A percentile compares a stretch with the other conserved stretches of the same genome.
Conservation (phyloP, 768 basidiomycete genomes). For the Leccinellum luteum region DNA sequence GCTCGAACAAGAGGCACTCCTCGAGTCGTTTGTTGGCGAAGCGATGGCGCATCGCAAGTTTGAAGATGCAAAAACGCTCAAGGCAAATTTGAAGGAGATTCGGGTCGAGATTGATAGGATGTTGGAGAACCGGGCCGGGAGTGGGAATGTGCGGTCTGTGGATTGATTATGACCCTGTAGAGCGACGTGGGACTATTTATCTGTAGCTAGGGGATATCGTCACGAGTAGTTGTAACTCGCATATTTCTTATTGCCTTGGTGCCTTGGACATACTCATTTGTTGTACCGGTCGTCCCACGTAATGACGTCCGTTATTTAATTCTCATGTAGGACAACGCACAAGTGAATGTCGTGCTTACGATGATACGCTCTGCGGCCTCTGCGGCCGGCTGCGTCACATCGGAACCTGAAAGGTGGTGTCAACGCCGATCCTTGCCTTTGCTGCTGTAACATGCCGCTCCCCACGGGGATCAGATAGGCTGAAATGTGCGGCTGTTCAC, state of each 20-base stretch:
- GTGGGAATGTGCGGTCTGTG: not conserved
- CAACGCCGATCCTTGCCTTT: too few species aligned
- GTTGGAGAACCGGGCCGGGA: constrained; percentile 34
- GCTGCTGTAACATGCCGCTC: too few species aligned
- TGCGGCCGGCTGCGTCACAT: too few species aligned
- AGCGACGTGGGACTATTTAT: not conserved
- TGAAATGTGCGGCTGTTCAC: too few species aligned
- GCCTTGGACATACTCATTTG: too few species aligned
- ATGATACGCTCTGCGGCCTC: too few species aligned
- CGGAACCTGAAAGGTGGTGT: too few species aligned
- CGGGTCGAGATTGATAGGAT: constrained; percentile 78
- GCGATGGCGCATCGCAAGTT: constrained; percentile 91
- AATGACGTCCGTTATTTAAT: not conserved
- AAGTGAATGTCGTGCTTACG: too few species aligned
- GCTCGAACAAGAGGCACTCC: constrained; percentile 89
- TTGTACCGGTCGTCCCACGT: too few species aligned
- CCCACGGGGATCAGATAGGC: too few species aligned
- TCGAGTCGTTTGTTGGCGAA: constrained; percentile 88
- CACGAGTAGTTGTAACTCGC: not conserved
- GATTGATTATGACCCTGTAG: not conserved
- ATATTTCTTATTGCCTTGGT: not conserved
- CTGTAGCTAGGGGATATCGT: constrained; percentile 5
- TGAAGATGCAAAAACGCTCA: constrained; percentile 88
- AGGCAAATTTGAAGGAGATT: constrained; percentile 79
- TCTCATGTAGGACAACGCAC: not conserved